phyloP scores from a whole-genome alignment of 371 early-diverging fungal genomes.

The Lichtheimia corymbifera region DNA sequence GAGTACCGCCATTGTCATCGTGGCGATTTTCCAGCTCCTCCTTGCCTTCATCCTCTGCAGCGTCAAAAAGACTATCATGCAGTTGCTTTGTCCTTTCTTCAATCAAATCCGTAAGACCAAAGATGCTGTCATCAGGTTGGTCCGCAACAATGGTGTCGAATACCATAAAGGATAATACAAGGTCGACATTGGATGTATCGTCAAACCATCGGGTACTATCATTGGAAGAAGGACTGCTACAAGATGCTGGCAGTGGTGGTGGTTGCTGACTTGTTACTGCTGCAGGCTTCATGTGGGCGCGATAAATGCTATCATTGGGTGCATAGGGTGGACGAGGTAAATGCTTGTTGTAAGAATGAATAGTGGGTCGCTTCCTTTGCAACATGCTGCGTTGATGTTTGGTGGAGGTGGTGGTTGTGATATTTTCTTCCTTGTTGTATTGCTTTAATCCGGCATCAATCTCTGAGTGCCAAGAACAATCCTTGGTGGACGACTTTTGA shows the following conservation, averaged over 20 bases:
- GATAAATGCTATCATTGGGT: slow-evolving; percentile 43
- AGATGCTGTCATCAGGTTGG: slow-evolving; percentile 25
- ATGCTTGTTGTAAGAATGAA: slow-evolving; percentile 42
- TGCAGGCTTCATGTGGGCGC: slow-evolving; percentile 2
- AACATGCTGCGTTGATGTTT: slow-evolving; percentile 7
- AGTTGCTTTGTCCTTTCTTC: slow-evolving; percentile 38
- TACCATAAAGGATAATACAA: slow-evolving; percentile 37
- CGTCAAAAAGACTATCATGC: neutral
- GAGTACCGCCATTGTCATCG: neutral
- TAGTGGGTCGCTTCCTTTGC: slow-evolving; percentile 39
- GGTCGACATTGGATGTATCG: slow-evolving; percentile 40
- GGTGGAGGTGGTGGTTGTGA: neutral
- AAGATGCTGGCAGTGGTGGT: neutral
- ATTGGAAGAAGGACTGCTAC: slow-evolving; percentile 10
- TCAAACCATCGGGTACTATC: slow-evolving; percentile 44
- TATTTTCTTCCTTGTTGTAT: neutral
- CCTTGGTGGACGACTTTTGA: neutral
- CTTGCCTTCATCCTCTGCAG: neutral
- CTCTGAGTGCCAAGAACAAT: too few species aligned
- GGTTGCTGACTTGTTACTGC: neutral
- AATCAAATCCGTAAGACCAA: slow-evolving; percentile 41
- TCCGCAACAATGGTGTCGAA: slow-evolving; percentile 45
- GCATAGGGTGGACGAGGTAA: slow-evolving; percentile 34
- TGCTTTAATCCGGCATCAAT: too few species aligned
- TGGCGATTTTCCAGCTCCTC: neutral